Base-by-base conservation (phyloP, 1,284 basidiomycete genomes). In the Austroboletus rostrupii region DNA sequence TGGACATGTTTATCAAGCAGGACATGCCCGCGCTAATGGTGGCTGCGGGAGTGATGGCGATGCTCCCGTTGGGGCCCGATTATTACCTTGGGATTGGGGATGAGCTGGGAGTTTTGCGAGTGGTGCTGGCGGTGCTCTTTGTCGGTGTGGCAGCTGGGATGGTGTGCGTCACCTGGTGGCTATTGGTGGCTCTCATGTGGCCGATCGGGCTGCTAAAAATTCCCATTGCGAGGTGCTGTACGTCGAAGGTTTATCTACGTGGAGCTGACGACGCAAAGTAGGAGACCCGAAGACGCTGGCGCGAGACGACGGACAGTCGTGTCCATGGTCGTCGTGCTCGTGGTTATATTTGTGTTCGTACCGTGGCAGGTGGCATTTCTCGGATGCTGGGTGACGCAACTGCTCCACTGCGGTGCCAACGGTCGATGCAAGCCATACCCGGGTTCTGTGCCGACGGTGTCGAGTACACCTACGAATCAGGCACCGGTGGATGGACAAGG, bases 351-450 rank as follows among this genome's bases (percentile, higher is more conserved):
- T 54, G 58, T 92, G 26, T 71, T 91, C 50, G 75, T 96, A 19
- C 94, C 95, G 0, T 92, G 91, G 79, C 93, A 97, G 68, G 88
- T 95, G 29, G 91, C 87, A 2, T 93, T 90, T 65, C 77, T 96
- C 14, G 83, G 89, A 32, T 83, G 85, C 55, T 92, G 87, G 78
- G 57, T 87, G 14, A 79, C 92, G 37, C 89, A 94, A 54, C 71
- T 92, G 42, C 73, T 78, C 58, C 81, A 79, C 37, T 87, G 83
- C 60, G 76, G 77, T 31, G 44, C 56, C 53, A 45, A 45, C 2
- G 49, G 33, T 37, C 55, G 56, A 45, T 49, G 47, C 43, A 53
- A 53, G 31, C 23, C 56, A 14, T 60, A 56, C 23, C 53, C 61
- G n/a, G 59, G 60, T 35, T 61, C 65, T 28, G 57, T 61, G 11